These are phyloP conservation scores for Salinomyces thailandicus DNA, from an alignment of 2,329 filamentous ascomycete genomes.

Conservation along the genomic window DNA sequence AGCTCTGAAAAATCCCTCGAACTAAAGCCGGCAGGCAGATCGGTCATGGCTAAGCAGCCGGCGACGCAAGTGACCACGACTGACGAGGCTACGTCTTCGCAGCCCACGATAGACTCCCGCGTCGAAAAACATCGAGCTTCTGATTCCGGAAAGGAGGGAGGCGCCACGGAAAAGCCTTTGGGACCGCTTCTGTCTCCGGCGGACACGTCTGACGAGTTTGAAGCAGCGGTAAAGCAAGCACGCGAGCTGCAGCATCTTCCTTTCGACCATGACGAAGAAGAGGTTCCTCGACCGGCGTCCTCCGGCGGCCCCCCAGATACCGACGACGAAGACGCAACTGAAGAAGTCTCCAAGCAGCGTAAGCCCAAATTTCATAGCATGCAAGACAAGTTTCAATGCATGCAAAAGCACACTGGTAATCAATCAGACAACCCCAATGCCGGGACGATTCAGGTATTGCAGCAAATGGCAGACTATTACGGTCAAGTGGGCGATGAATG, in stretches of 20 bases:
- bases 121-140: not conserved
- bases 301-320: constrained; percentile 13
- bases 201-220: constrained; percentile 44
- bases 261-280: constrained; percentile 31
- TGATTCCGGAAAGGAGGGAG: not conserved
- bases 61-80: constrained; percentile 31
- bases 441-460: constrained; percentile 63
- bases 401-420: constrained; percentile 44
- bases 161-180: not conserved
- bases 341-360: constrained; percentile 11
- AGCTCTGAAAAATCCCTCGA: constrained; percentile 32
- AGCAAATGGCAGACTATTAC: constrained; percentile 73
- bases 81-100: constrained; percentile 21
- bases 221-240: constrained; percentile 53
- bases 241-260: constrained; percentile 49
- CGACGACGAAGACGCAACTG: constrained; percentile 7
- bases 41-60: constrained; percentile 27
- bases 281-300: constrained; percentile 19
- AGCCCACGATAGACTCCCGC: not conserved
- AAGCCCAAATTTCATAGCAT: constrained; percentile 13
- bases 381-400: constrained; percentile 45
- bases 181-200: not conserved
- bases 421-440: constrained; percentile 55
- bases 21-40: constrained; percentile 39
- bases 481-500: constrained; percentile 64